These are phyloP conservation scores for Pythium insidiosum DNA, from an alignment of 352 stramenopile species.

Conservation along the genomic window DNA sequence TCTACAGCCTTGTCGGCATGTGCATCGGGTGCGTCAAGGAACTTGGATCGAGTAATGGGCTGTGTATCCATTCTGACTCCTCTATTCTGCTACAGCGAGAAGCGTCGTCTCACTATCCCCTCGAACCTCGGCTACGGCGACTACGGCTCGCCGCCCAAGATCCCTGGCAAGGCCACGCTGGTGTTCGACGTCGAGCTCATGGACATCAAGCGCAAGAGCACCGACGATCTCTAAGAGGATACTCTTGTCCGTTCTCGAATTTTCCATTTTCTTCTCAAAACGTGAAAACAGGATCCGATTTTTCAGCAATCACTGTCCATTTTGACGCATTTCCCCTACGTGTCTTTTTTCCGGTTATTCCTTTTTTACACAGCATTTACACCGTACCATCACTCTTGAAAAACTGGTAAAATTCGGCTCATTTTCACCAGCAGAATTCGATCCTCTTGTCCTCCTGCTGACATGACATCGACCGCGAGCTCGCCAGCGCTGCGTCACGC, in stretches of 20 bases:
- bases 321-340: too few relatives aligned
- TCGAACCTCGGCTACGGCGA: conserved; percentile 92
- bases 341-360: too few relatives aligned
- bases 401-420: too few relatives aligned
- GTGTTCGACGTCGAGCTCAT: conserved; percentile 98
- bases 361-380: too few relatives aligned
- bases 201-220: conserved; percentile 81
- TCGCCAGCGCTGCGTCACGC: too few relatives aligned
- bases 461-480: not conserved
- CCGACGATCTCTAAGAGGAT: conserved; percentile 55
- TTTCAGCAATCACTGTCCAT: too few relatives aligned
- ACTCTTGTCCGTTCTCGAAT: too few relatives aligned
- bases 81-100: conserved; percentile 39
- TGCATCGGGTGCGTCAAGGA: conserved; percentile 61
- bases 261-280: too few relatives aligned
- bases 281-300: too few relatives aligned
- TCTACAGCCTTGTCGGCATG: conserved; percentile 77
- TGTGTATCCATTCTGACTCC: not conserved
- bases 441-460: not conserved
- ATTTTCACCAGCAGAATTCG: too few relatives aligned
- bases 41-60: not conserved
- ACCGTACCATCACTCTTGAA: too few relatives aligned
- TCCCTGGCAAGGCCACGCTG: conserved; percentile 90
- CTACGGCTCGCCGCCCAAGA: conserved; percentile 87
- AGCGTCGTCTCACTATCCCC: conserved; percentile 81